Conservation (phyloP, 495 filamentous ascomycete genomes). For the Talaromyces trachyspermus region DNA sequence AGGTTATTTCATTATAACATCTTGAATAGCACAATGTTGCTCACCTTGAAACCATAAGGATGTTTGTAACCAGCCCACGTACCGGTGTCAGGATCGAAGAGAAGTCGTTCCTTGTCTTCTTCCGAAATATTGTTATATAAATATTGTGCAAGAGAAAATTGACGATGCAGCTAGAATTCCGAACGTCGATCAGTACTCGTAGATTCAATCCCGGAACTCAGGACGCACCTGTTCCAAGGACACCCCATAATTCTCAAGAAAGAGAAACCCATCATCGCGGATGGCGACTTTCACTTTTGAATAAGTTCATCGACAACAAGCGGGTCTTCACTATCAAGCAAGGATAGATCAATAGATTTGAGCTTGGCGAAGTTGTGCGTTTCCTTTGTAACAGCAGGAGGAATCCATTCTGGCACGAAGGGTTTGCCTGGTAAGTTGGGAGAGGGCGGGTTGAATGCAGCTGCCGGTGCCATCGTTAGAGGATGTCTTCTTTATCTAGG, state of each 20-base stretch:
- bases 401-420: slow-evolving; percentile 33
- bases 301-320: slow-evolving; percentile 33
- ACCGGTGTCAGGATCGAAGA: slow-evolving; percentile 32
- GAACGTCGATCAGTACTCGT: background rate
- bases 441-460: slow-evolving; percentile 34
- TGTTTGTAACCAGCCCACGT: slow-evolving; percentile 36
- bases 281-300: slow-evolving; percentile 33
- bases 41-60: slow-evolving; percentile 34
- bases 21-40: background rate
- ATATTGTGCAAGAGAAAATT: slow-evolving; percentile 38
- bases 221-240: slow-evolving; percentile 34
- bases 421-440: slow-evolving; percentile 29
- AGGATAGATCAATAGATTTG: slow-evolving; percentile 32
- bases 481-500: too few relatives aligned
- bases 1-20: background rate
- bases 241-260: slow-evolving; percentile 39
- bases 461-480: slow-evolving; percentile 25
- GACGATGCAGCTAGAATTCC: slow-evolving; percentile 30
- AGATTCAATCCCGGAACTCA: background rate
- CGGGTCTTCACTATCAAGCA: too few relatives aligned
- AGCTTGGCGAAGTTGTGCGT: slow-evolving; percentile 31
- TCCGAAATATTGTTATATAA: slow-evolving; percentile 37
- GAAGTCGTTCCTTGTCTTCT: slow-evolving; percentile 35
- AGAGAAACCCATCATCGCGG: slow-evolving; percentile 39
- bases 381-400: slow-evolving; percentile 30